Conservation (phyloP, 495 filamentous ascomycete species). For the Penicillium argentinense region DNA sequence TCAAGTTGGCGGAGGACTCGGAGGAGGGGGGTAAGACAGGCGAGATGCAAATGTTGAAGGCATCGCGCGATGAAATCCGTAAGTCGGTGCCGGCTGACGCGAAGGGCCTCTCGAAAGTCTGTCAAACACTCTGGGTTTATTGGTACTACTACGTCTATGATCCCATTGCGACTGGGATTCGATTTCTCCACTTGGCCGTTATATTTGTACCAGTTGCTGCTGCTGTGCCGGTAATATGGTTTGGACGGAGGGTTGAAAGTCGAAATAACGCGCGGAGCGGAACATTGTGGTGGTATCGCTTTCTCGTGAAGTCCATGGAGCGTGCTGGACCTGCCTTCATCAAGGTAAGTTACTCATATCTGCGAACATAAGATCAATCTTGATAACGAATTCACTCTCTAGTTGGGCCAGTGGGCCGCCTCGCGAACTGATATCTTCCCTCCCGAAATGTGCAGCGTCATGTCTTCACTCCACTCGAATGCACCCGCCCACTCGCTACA, state of each 20-base stretch:
- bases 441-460: conserved; percentile 83
- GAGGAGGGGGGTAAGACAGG: conserved; percentile 64
- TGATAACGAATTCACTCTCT: conserved; percentile 9
- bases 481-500: conserved; percentile 87
- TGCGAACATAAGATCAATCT: neutral
- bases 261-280: conserved; percentile 70
- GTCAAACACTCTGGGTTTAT: conserved; percentile 57
- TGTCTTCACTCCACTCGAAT: conserved; percentile 94
- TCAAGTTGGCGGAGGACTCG: conserved; percentile 67
- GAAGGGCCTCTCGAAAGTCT: conserved; percentile 51
- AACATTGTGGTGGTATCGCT: conserved; percentile 93
- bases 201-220: conserved; percentile 91
- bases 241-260: conserved; percentile 61
- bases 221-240: conserved; percentile 76
- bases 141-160: conserved; percentile 76
- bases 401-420: conserved; percentile 99
- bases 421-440: conserved; percentile 97
- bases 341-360: conserved; percentile 60
- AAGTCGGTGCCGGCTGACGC: conserved; percentile 63
- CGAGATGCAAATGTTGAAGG: conserved; percentile 83
- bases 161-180: conserved; percentile 80
- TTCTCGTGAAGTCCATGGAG: conserved; percentile 89
- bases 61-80: conserved; percentile 71
- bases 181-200: conserved; percentile 78
- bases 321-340: conserved; percentile 94